These are phyloP conservation scores for Wakefieldia striispora DNA, from an alignment of 768 basidiomycete species.

Conservation along the genomic window DNA sequence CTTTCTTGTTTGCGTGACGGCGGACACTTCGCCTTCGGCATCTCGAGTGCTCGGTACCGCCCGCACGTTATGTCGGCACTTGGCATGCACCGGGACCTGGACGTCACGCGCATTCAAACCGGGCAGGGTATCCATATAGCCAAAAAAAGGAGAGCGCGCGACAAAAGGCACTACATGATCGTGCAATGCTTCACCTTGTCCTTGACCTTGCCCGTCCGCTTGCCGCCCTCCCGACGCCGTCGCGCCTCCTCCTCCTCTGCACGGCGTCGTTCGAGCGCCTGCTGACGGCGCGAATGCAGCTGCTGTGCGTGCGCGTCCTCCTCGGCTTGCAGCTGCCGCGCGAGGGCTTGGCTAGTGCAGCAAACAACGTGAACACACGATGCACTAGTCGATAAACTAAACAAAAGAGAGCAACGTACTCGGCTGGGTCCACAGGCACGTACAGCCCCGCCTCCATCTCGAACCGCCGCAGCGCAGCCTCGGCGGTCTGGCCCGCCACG, in stretches of 20 bases:
- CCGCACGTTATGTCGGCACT: too few relatives aligned
- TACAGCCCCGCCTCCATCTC: slow-evolving; percentile 44
- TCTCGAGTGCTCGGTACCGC: too few relatives aligned
- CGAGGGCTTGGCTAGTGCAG: slow-evolving; percentile 56
- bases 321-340: slow-evolving; percentile 74
- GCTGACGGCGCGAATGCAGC: slow-evolving; percentile 33
- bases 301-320: slow-evolving; percentile 59
- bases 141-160: too few relatives aligned
- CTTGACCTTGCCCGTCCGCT: slow-evolving; percentile 25
- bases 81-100: too few relatives aligned
- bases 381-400: too few relatives aligned
- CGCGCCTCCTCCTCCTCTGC: slow-evolving; percentile 19
- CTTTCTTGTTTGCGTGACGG: too few relatives aligned
- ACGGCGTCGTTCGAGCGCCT: slow-evolving; percentile 25
- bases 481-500: slow-evolving; percentile 70
- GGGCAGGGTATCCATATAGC: too few relatives aligned
- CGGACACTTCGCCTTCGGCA: too few relatives aligned
- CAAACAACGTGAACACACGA: background rate
- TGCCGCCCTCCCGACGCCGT: slow-evolving; percentile 15
- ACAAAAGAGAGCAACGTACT: slow-evolving; percentile 46
- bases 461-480: slow-evolving; percentile 51
- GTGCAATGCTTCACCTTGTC: slow-evolving; percentile 50
- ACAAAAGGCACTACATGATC: slow-evolving; percentile 44
- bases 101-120: too few relatives aligned
- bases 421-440: slow-evolving; percentile 46